A percentile compares a stretch with the other conserved stretches of the same genome.
Conservation (phyloP, 2,329 filamentous ascomycete genomes). For the Aspergillus melleus region DNA sequence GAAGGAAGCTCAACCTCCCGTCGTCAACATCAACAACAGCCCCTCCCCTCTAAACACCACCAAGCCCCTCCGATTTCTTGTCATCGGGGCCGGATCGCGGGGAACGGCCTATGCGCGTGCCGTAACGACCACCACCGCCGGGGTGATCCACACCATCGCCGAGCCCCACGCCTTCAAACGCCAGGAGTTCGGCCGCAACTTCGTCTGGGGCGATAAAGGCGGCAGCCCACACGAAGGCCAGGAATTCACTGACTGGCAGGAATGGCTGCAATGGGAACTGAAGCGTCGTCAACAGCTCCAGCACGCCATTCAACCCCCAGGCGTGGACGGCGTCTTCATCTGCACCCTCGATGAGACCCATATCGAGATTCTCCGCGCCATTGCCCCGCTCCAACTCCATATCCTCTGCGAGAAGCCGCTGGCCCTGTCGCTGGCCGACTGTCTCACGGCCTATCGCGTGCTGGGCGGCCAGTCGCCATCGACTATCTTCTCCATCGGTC, state of each 20-base stretch:
- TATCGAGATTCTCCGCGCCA: slow-evolving; percentile 71
- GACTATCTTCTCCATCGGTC: slow-evolving; percentile 80
- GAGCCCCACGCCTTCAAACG: slow-evolving; percentile 81
- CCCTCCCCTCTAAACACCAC: not conserved
- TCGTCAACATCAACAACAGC: not conserved
- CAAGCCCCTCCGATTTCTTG: slow-evolving; percentile 62
- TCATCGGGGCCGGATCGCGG: slow-evolving; percentile 80
- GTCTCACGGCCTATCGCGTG: slow-evolving; percentile 64
- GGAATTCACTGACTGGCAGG: slow-evolving; percentile 70
- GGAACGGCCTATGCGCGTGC: slow-evolving; percentile 73
- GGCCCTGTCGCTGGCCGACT: slow-evolving; percentile 75
- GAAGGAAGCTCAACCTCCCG: slow-evolving; percentile 1
- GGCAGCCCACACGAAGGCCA: slow-evolving; percentile 58
- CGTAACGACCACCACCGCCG: slow-evolving; percentile 64
- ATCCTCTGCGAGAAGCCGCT: slow-evolving; percentile 96
- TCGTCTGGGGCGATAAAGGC: slow-evolving; percentile 65
- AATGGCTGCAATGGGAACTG: slow-evolving; percentile 73
- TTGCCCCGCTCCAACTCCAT: slow-evolving; percentile 70
- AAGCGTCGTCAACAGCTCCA: slow-evolving; percentile 58
- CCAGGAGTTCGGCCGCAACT: slow-evolving; percentile 64
- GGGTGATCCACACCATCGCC: slow-evolving; percentile 72
- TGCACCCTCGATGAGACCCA: slow-evolving; percentile 89
- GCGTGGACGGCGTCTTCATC: slow-evolving; percentile 67
- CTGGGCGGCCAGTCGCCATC: slow-evolving; percentile 18
- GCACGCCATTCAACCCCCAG: slow-evolving; percentile 40